phyloP scores from a whole-genome alignment of 2,329 filamentous ascomycete species.

The Alternaria hordeiaustralica region DNA sequence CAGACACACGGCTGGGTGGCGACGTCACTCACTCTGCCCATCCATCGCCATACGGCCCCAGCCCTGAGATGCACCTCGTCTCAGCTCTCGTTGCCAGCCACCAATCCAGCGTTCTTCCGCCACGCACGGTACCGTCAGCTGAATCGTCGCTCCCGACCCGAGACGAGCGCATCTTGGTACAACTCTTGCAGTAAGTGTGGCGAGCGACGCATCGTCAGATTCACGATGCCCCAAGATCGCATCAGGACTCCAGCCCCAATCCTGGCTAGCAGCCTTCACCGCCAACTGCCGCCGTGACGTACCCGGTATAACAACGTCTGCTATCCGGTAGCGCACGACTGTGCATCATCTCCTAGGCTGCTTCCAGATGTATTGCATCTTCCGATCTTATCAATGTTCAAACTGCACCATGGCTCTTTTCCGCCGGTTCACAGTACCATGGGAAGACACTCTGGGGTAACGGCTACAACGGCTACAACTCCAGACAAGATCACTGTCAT shows the following conservation, averaged over 20 bases:
- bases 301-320: background rate
- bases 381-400: background rate
- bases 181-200: constrained; percentile 26
- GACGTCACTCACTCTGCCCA: constrained; percentile 15
- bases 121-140: constrained; percentile 1
- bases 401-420: background rate
- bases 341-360: background rate
- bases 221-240: constrained; percentile 7
- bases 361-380: background rate
- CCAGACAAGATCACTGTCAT: background rate
- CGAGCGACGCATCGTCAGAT: constrained; percentile 19
- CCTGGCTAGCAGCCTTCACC: constrained; percentile 19
- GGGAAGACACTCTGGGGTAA: background rate
- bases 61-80: background rate
- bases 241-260: constrained; percentile 19
- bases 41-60: background rate
- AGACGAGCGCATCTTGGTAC: background rate
- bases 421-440: constrained; percentile 2
- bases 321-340: background rate
- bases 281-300: constrained; percentile 6
- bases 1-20: constrained; percentile 9
- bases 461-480: background rate
- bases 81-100: background rate
- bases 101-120: background rate
- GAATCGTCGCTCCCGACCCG: constrained; percentile 1